Evolutionary conservation across 805 yeast species (phyloP).

Genomic region (Sporopachydermia quercuum): DNA sequence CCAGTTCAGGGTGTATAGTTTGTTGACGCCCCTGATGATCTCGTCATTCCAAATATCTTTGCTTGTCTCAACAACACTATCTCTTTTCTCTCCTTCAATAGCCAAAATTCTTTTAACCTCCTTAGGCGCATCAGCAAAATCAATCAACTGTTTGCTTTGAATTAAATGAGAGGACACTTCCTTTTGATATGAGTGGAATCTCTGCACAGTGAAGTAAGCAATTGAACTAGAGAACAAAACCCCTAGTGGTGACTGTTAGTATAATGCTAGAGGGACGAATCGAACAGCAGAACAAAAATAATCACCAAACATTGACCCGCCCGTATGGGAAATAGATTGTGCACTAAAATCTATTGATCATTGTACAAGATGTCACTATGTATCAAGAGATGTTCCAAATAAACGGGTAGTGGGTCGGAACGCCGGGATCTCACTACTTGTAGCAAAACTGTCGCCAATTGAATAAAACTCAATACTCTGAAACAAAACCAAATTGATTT

Average conservation of each 20-base stretch:
- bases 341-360: too few species aligned
- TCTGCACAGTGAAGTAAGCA: constrained; percentile 45
- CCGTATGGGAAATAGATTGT: too few species aligned
- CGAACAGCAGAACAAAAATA: too few species aligned
- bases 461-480: not conserved
- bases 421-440: not conserved
- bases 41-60: constrained; percentile 75
- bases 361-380: too few species aligned
- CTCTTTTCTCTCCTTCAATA: constrained; percentile 30
- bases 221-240: constrained; percentile 47
- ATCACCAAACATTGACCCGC: too few species aligned
- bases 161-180: constrained; percentile 32
- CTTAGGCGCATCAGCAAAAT: constrained; percentile 33
- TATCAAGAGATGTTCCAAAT: too few species aligned
- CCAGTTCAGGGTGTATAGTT: constrained; percentile 43
- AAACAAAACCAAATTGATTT: constrained; percentile 1
- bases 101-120: constrained; percentile 31
- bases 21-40: constrained; percentile 45
- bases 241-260: too few species aligned
- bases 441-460: constrained; percentile 4
- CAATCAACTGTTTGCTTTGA: constrained; percentile 34
- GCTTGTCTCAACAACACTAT: constrained; percentile 37
- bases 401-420: constrained; percentile 23
- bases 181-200: constrained; percentile 33
- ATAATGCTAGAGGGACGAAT: too few species aligned